phyloP scores from a whole-genome alignment of 1,284 basidiomycete genomes.

The Tilletia indica region DNA sequence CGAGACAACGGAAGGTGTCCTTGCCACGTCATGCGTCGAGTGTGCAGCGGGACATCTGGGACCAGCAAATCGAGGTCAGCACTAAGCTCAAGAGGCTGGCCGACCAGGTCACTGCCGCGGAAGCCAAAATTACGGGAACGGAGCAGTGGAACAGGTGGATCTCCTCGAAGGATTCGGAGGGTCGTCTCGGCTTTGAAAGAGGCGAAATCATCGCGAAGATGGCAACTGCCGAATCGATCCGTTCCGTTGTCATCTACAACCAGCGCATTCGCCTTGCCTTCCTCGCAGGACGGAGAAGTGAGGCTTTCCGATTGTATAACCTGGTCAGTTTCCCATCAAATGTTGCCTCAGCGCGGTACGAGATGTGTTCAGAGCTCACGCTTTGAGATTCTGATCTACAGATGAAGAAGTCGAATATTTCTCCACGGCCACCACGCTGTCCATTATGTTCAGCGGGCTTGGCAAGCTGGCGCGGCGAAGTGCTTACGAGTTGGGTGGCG shows the following conservation, averaged over 20 bases:
- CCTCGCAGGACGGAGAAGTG: neutral
- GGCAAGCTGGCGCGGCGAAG: neutral
- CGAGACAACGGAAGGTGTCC: no score
- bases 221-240: neutral
- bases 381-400: neutral
- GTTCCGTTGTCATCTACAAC: neutral
- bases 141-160: neutral
- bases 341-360: neutral
- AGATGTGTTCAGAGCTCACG: neutral
- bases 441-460: conserved; percentile 5
- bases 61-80: conserved; percentile 1
- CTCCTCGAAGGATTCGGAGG: neutral
- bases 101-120: neutral
- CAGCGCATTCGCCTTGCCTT: conserved; percentile 2
- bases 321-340: neutral
- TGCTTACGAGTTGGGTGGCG: neutral
- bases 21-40: neutral
- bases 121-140: neutral
- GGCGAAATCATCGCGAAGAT: neutral
- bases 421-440: neutral
- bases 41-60: neutral
- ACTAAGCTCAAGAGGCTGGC: conserved; percentile 1
- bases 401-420: conserved; percentile 2
- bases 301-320: neutral
- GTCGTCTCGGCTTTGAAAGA: neutral